Evolutionary conservation across 1,284 basidiomycete genomes (phyloP).

Genomic region (Trichosporon asahii): DNA sequence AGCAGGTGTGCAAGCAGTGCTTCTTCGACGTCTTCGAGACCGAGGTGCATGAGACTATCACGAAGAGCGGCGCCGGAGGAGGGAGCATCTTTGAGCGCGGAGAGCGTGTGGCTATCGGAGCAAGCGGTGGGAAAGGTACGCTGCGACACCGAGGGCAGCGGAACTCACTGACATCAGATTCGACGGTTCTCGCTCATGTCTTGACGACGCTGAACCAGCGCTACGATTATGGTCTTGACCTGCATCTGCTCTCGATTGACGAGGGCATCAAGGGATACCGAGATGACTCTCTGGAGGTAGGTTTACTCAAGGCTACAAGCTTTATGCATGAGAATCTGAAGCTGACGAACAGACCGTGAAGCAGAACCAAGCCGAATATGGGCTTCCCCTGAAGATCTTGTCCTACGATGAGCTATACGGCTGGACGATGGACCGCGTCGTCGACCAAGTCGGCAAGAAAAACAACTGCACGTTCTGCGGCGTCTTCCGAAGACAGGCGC

Average conservation of each 20-base stretch:
- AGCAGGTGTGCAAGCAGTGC: slow-evolving; percentile 91
- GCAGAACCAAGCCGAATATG: slow-evolving; percentile 91
- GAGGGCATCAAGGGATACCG: slow-evolving; percentile 98
- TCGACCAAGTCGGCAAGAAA: slow-evolving; percentile 88
- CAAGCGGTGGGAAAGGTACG: slow-evolving; percentile 93
- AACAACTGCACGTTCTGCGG: slow-evolving; percentile 99
- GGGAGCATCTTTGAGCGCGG: slow-evolving; percentile 77
- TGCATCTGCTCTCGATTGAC: slow-evolving; percentile 94
- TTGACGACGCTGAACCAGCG: slow-evolving; percentile 94
- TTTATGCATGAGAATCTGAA: neutral
- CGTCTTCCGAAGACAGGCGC: slow-evolving; percentile 91
- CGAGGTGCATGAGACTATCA: slow-evolving; percentile 94
- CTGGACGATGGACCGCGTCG: slow-evolving; percentile 99
- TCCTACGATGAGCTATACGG: slow-evolving; percentile 96
- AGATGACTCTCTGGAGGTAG: slow-evolving; percentile 91
- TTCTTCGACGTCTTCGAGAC: slow-evolving; percentile 98
- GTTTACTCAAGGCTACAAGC: slow-evolving; percentile 24
- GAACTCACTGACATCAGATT: slow-evolving; percentile 61
- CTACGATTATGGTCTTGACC: slow-evolving; percentile 84
- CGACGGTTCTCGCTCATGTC: slow-evolving; percentile 94
- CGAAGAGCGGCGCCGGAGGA: slow-evolving; percentile 55
- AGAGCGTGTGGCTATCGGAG: slow-evolving; percentile 93
- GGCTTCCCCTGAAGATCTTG: slow-evolving; percentile 90
- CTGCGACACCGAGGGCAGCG: slow-evolving; percentile 7
- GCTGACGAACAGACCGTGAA: slow-evolving; percentile 75